Conservation (phyloP, 2,329 filamentous ascomycete genomes). For the Colletotrichum sublineola region DNA sequence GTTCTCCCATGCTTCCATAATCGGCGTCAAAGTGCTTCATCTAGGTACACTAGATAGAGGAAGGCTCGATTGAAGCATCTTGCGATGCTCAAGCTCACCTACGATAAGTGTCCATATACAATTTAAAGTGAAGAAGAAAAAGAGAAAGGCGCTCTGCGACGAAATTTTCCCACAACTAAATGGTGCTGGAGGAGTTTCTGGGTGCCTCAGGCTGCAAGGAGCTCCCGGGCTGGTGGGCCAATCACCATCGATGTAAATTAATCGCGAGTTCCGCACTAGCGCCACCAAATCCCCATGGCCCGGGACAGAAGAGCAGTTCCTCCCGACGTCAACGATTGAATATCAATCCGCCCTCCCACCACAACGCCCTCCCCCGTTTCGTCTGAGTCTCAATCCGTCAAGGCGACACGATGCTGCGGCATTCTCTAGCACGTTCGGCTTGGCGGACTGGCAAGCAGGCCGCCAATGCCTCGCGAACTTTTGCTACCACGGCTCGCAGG, state of each 20-base stretch:
- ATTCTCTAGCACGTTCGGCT: slow-evolving; percentile 76
- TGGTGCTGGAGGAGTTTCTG: slow-evolving; percentile 16
- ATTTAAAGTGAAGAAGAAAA: slow-evolving; percentile 64
- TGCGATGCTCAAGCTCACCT: slow-evolving; percentile 71
- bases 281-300: slow-evolving; percentile 51
- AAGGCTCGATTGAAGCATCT: slow-evolving; percentile 70
- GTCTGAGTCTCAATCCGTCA: slow-evolving; percentile 62
- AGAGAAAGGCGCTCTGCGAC: slow-evolving; percentile 48
- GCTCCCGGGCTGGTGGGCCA: slow-evolving; percentile 48
- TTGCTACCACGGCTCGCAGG: slow-evolving; percentile 83
- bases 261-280: slow-evolving; percentile 54
- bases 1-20: slow-evolving; percentile 80
- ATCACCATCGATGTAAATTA: slow-evolving; percentile 61
- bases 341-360: slow-evolving; percentile 51
- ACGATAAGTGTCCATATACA: slow-evolving; percentile 81
- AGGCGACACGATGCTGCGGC: slow-evolving; percentile 77
- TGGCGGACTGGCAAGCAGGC: slow-evolving; percentile 73
- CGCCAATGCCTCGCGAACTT: slow-evolving; percentile 77
- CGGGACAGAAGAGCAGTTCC: slow-evolving; percentile 54
- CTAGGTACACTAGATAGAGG: slow-evolving; percentile 78
- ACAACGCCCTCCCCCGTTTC: slow-evolving; percentile 48
- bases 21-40: slow-evolving; percentile 72
- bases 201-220: slow-evolving; percentile 55
- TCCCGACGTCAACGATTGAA: slow-evolving; percentile 58
- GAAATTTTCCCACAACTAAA: slow-evolving; percentile 39